A percentile compares a stretch with the other conserved stretches of the same genome.
These are phyloP conservation scores for Aspergillus cavernicola DNA, from an alignment of 495 filamentous ascomycete species.

Conservation along the genomic window DNA sequence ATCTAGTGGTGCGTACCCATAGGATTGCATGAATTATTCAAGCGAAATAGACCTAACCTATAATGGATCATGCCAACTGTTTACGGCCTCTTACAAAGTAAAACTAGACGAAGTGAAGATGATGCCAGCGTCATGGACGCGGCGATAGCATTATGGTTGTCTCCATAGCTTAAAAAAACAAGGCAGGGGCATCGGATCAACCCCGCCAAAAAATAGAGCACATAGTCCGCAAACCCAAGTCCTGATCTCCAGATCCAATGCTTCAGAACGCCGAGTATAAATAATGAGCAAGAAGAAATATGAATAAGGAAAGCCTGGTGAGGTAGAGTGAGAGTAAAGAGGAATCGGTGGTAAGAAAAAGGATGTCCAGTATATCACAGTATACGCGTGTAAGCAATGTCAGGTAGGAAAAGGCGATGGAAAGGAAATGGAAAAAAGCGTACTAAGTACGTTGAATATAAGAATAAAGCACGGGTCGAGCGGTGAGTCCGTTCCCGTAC, in stretches of 20 bases:
- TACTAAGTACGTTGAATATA: slow-evolving; percentile 7
- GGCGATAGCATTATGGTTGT: slow-evolving; percentile 21
- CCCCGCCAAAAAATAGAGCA: slow-evolving; percentile 20
- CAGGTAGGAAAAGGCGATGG: slow-evolving; percentile 13
- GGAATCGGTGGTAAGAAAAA: slow-evolving; percentile 8
- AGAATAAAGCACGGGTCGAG: slow-evolving; percentile 25
- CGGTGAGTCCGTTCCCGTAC: slow-evolving; percentile 32
- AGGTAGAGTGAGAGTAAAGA: slow-evolving; percentile 14
- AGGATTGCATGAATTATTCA: no score
- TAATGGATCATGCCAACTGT: no score
- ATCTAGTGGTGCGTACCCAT: no score
- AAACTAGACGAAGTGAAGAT: no score
- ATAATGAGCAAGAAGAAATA: slow-evolving; percentile 26
- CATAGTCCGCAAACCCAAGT: slow-evolving; percentile 23
- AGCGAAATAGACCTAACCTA: no score
- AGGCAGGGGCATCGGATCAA: slow-evolving; percentile 13
- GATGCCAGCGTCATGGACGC: not conserved
- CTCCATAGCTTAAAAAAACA: slow-evolving; percentile 20
- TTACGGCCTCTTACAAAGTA: no score
- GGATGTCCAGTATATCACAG: slow-evolving; percentile 24
- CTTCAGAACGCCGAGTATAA: slow-evolving; percentile 32
- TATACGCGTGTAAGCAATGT: slow-evolving; percentile 13
- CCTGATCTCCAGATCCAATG: slow-evolving; percentile 36
- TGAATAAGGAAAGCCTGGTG: slow-evolving; percentile 18
- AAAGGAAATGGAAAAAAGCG: slow-evolving; percentile 17